These are phyloP conservation scores for Sclerotinia sclerotiorum DNA, from an alignment of 2,329 filamentous ascomycete species.

Conservation along the genomic window DNA sequence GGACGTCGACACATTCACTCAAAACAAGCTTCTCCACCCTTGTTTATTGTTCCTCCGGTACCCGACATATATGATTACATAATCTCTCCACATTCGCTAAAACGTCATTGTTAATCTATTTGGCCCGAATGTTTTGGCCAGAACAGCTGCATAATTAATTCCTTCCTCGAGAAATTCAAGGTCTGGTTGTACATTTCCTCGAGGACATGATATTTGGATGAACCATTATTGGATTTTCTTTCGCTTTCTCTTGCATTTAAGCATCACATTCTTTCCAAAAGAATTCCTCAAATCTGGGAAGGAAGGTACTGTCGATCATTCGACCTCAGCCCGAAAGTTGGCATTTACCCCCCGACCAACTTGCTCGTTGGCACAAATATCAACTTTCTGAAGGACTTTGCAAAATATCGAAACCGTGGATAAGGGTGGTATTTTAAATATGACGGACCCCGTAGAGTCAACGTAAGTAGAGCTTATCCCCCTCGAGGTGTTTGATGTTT, in stretches of 20 bases:
- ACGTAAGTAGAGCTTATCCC: neutral
- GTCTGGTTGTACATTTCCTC: neutral
- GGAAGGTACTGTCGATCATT: slow-evolving; percentile 1
- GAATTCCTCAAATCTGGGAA: neutral
- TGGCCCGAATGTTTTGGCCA: neutral
- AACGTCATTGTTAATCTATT: slow-evolving; percentile 13
- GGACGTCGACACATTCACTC: slow-evolving; percentile 9
- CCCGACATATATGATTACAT: slow-evolving; percentile 1
- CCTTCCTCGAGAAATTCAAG: neutral
- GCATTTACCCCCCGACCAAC: slow-evolving; percentile 3
- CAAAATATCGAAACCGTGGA: neutral
- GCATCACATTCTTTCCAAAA: neutral
- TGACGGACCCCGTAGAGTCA: slow-evolving; percentile 12
- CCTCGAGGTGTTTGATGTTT: neutral
- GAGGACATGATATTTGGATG: neutral
- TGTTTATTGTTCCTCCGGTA: neutral
- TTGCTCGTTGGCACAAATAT: slow-evolving; percentile 6
- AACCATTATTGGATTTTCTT: neutral
- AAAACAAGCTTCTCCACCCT: neutral
- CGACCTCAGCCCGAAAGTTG: slow-evolving; percentile 5
- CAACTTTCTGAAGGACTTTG: neutral
- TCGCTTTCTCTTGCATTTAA: neutral
- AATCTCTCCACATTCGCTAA: slow-evolving; percentile 8
- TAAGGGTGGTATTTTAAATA: neutral
- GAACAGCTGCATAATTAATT: neutral